Conservation (phyloP, 1,139 yeast genomes). For the Magnusiomyces starmeri region DNA sequence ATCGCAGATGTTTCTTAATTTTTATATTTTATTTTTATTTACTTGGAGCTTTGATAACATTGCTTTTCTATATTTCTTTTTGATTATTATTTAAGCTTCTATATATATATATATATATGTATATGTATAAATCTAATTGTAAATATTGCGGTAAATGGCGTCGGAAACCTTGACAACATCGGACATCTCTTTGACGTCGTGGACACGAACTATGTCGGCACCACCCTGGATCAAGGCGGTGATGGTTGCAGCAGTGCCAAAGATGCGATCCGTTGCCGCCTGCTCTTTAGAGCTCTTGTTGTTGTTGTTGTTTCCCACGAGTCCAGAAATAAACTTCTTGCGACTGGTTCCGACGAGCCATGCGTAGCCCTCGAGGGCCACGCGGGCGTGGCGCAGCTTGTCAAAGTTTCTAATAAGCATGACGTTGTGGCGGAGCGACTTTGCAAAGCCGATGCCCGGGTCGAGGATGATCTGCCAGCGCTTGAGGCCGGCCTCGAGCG, state of each 20-base stretch:
- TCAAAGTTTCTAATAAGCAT: slow-evolving; percentile 50
- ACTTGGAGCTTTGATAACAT: not conserved
- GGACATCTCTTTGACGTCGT: slow-evolving; percentile 63
- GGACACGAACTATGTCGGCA: slow-evolving; percentile 81
- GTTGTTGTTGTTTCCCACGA: slow-evolving; percentile 37
- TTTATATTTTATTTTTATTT: not conserved
- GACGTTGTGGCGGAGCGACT: slow-evolving; percentile 60
- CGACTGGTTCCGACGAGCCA: slow-evolving; percentile 81
- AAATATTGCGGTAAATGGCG: slow-evolving; percentile 52
- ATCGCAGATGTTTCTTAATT: slow-evolving; percentile 39
- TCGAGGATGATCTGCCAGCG: slow-evolving; percentile 91
- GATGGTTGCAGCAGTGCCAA: slow-evolving; percentile 73
- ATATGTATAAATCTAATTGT: not conserved
- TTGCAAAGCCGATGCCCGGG: slow-evolving; percentile 96
- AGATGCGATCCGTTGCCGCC: slow-evolving; percentile 48
- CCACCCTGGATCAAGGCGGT: slow-evolving; percentile 69
- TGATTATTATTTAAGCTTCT: not conserved
- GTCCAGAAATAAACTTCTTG: slow-evolving; percentile 72
- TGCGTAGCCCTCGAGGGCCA: slow-evolving; percentile 43
- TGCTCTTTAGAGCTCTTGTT: slow-evolving; percentile 12
- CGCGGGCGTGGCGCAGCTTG: slow-evolving; percentile 31
- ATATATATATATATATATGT: not conserved
- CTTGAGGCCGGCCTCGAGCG: slow-evolving; percentile 55
- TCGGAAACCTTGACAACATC: slow-evolving; percentile 68
- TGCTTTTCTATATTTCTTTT: not conserved